Conservation (phyloP, 305 asterid species). For the Fraxinus nigra region DNA sequence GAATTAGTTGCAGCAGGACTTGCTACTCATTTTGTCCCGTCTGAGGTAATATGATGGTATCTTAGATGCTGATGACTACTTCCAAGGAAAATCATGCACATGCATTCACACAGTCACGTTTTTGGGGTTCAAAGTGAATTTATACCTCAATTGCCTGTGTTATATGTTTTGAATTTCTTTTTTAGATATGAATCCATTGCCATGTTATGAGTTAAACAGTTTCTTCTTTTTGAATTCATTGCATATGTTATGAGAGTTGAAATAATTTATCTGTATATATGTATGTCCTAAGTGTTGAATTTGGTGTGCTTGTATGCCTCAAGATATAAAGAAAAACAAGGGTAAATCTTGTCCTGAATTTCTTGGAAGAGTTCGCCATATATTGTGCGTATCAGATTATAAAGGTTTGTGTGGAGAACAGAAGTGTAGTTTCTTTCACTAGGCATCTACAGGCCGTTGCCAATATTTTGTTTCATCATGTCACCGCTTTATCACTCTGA, state of each 20-base stretch:
- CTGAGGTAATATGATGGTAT: slow-evolving; percentile 50
- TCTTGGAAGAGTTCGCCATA: neutral
- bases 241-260: neutral
- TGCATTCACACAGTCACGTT: neutral
- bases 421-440: neutral
- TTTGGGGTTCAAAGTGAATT: neutral
- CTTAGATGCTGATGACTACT: neutral
- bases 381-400: neutral
- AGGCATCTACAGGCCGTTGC: neutral
- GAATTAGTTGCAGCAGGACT: slow-evolving; percentile 79
- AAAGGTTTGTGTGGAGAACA: neutral
- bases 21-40: slow-evolving; percentile 85
- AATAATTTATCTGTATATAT: neutral
- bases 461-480: neutral
- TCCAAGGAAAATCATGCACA: neutral
- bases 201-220: neutral
- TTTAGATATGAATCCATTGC: neutral
- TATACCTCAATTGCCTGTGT: neutral
- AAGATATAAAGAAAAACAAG: neutral
- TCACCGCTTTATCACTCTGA: neutral
- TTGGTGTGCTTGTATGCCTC: neutral
- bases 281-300: neutral
- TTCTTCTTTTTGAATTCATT: neutral
- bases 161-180: neutral
- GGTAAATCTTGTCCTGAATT: neutral